Evolutionary conservation across 352 stramenopile species (phyloP), one percentile per base, ranked within the genome.

Genomic region (Pythium folliculosum): DNA sequence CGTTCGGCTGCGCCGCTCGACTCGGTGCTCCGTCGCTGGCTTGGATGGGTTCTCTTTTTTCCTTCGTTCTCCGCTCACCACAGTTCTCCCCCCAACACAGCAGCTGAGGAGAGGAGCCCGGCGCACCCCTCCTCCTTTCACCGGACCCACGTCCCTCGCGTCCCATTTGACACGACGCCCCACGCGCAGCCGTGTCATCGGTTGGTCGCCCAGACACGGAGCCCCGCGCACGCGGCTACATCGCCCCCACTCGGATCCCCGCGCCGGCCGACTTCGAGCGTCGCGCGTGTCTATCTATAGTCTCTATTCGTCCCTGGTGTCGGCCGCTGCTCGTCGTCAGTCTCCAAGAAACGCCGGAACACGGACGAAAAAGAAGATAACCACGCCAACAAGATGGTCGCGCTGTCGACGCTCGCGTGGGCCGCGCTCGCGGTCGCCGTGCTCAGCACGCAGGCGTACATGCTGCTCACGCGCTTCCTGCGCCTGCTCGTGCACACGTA

Each of bases 401-500:
- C 35, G 35, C 13, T 61, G 23, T 21, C 7, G n/a, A 65, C 57
- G 19, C 1, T 63, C n/a, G 49, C 82, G 22, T 88, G 79, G 79
- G 47, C 81, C 48, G 72, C 71, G 48, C 59, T 88, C 37, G 79
- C 74, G 37, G n/a, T 88, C 30, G 72, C 52, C 3, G 77, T 91
- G 60, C 64, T 90, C 12, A 62, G 62, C 49, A 83, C 71, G 22
- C 80, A 93, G 60, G 63, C 73, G 48, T 91, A 93, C 70, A 69
- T 53, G 38, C 80, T 93, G 44, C 38, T 90, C 52, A 77, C 75
- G 69, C 80, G 79, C 77, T 90, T 91, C 70, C 50, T 91, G 52
- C 77, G 80, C 12, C 74, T 93, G 17, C 63, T 90, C 40, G 60
- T 82, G 59, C 81, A 90, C 76, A 89, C 78, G 49, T 93, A 93